A percentile compares a stretch with the other conserved stretches of the same genome.
These are phyloP conservation scores for Myriosclerotinia scirpicola DNA, from an alignment of 2,329 filamentous ascomycete genomes.

Conservation along the genomic window DNA sequence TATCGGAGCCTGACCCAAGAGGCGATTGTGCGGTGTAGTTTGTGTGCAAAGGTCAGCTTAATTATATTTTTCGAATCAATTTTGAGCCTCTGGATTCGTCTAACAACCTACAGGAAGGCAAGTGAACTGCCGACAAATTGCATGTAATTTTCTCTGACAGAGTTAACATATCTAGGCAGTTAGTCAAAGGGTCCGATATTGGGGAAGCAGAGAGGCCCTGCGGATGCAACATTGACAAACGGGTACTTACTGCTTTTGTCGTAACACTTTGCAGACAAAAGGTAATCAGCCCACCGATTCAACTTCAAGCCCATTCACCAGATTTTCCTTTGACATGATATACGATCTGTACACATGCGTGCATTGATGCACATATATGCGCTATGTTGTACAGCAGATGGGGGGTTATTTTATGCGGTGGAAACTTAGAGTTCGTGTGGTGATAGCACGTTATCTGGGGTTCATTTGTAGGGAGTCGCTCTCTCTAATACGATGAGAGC, in stretches of 20 bases:
- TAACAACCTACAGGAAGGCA: neutral
- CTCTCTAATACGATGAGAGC: neutral
- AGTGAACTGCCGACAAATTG: neutral
- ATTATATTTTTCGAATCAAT: neutral
- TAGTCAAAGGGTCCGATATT: neutral
- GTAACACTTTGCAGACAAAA: slow-evolving; percentile 4
- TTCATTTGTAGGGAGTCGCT: neutral
- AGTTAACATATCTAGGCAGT: neutral
- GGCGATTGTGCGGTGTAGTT: neutral
- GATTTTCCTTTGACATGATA: slow-evolving; percentile 12
- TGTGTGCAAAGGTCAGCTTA: neutral
- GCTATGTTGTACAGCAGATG: slow-evolving; percentile 13
- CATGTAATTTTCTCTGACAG: neutral
- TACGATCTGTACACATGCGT: slow-evolving; percentile 17
- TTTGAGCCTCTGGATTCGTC: neutral
- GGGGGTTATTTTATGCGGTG: slow-evolving; percentile 13
- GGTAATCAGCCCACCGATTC: slow-evolving; percentile 1
- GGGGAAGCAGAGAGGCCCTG: neutral
- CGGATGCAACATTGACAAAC: slow-evolving; percentile 26
- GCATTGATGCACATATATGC: slow-evolving; percentile 13
- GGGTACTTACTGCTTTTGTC: slow-evolving; percentile 15
- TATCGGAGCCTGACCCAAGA: neutral
- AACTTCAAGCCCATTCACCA: slow-evolving; percentile 2
- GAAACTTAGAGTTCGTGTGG: neutral
- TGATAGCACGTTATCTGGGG: slow-evolving; percentile 16